Conservation (phyloP, 495 filamentous ascomycete species). For the Gamarada debralockiae region DNA sequence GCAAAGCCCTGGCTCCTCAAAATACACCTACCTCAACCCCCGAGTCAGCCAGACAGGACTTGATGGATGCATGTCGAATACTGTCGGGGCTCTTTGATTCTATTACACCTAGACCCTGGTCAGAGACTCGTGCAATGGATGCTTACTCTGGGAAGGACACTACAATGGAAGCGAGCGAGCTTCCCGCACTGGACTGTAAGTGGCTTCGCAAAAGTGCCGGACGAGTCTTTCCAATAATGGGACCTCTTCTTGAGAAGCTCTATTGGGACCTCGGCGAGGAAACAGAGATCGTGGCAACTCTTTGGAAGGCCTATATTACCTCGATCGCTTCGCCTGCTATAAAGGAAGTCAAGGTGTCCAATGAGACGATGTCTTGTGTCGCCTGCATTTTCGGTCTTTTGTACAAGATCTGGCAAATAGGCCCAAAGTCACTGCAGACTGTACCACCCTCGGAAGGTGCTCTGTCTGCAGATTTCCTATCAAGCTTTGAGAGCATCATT, state of each 20-base stretch:
- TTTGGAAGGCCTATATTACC: slow-evolving; percentile 68
- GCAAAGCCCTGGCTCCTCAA: slow-evolving; percentile 32
- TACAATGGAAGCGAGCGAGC: slow-evolving; percentile 59
- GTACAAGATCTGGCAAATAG: slow-evolving; percentile 59
- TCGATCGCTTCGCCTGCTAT: slow-evolving; percentile 72
- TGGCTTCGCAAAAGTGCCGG: slow-evolving; percentile 76
- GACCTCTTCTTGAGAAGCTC: slow-evolving; percentile 54
- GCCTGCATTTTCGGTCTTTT: slow-evolving; percentile 65
- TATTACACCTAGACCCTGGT: slow-evolving; percentile 64
- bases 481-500: slow-evolving; percentile 57
- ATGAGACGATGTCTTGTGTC: slow-evolving; percentile 75
- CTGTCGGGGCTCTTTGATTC: slow-evolving; percentile 67
- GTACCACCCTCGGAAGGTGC: not conserved
- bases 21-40: slow-evolving; percentile 1
- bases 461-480: slow-evolving; percentile 43
- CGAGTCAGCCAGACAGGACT: slow-evolving; percentile 30
- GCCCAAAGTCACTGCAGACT: slow-evolving; percentile 20
- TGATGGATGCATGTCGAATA: slow-evolving; percentile 53
- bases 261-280: slow-evolving; percentile 45
- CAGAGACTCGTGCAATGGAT: slow-evolving; percentile 62
- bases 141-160: slow-evolving; percentile 17
- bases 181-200: slow-evolving; percentile 75
- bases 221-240: slow-evolving; percentile 59
- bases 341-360: slow-evolving; percentile 87
- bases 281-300: slow-evolving; percentile 42